Base-by-base conservation (phyloP, 2,329 filamentous ascomycete genomes). In the Fusarium pseudoanthophilum region DNA sequence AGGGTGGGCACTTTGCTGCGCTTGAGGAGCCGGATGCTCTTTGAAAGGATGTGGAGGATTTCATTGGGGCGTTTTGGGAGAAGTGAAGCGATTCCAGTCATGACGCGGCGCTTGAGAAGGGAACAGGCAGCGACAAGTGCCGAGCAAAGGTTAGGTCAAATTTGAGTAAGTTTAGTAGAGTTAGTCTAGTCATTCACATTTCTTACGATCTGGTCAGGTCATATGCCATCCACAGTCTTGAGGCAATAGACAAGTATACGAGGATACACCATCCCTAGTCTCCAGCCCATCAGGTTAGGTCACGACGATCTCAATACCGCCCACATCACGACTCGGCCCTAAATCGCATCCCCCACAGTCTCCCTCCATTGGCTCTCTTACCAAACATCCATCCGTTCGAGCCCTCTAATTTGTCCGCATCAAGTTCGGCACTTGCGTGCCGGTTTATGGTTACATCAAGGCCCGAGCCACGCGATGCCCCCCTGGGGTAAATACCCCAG, bases 1-100 rank as follows among this genome's bases (percentile, higher is more conserved):
- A 51, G n/a, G 72, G 72, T 9, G 72, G 72, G 2, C 72, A 74
- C 32, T 74, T 74, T 58, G 60, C 68, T 56, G 72, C 68, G 11
- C 68, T 74, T 20, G 72, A 74, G 28, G 49, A 63, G 30, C 71
- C 72, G 1, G 59, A 74, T 16, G 11, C 46, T 4, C 32, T 74
- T 42, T 74, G 61, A 71, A 64, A 53, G 3, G 72, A 74, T 21
- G 36, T 74, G 8, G 30, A 70, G 36, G 68, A 72, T 10, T 74
- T 74, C 24, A 56, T 74, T 46, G 36, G 11, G 4, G 43, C 32
- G 14, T 71, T 71, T 15, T 71, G 67, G 68, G 3, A 55, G 37
- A 34, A 36, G 3, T 51, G 42, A 59, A 39, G 32, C 49, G 30
- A 11, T 52, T 52, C 30, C 49, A 52, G 13, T 36, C 18, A 36